Conservation (phyloP, 495 filamentous ascomycete species). For the Letharia lupina region DNA sequence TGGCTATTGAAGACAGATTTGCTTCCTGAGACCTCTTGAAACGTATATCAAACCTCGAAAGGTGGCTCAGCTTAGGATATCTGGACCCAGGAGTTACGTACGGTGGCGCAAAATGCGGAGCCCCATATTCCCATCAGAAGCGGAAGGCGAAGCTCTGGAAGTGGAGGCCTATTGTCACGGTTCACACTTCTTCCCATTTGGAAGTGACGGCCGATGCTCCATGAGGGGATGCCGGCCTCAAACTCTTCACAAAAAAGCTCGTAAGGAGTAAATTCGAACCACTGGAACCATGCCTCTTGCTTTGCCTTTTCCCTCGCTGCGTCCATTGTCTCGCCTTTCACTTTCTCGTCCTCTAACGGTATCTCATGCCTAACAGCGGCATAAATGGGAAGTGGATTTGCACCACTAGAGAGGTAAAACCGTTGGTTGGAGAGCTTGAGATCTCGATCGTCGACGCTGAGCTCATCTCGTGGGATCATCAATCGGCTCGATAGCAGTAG, state of each 20-base stretch:
- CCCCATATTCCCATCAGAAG: conserved; percentile 88
- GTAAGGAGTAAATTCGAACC: conserved; percentile 95
- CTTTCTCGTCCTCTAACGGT: conserved; percentile 49
- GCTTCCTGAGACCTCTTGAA: neutral
- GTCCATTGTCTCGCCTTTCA: conserved; percentile 32
- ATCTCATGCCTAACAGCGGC: conserved; percentile 94
- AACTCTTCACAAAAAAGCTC: conserved; percentile 95
- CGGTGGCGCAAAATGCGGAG: conserved; percentile 86
- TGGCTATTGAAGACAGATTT: neutral
- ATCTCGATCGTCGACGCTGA: conserved; percentile 63
- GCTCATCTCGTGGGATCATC: conserved; percentile 75
- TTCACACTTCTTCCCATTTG: conserved; percentile 57
- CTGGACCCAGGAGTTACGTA: neutral
- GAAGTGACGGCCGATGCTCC: conserved; percentile 82
- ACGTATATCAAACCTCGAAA: neutral
- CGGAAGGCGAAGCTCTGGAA: conserved; percentile 76
- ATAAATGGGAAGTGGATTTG: conserved; percentile 86
- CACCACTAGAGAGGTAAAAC: conserved; percentile 60
- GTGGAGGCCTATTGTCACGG: conserved; percentile 47
- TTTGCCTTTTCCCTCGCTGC: conserved; percentile 54
- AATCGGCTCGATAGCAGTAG: conserved; percentile 73
- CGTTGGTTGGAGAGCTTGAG: conserved; percentile 84
- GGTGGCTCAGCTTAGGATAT: neutral
- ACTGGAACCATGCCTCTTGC: conserved; percentile 87
- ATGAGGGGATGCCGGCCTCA: conserved; percentile 84